Base-by-base conservation (phyloP, 805 yeast genomes). In the Hanseniaspora clermontiae region DNA sequence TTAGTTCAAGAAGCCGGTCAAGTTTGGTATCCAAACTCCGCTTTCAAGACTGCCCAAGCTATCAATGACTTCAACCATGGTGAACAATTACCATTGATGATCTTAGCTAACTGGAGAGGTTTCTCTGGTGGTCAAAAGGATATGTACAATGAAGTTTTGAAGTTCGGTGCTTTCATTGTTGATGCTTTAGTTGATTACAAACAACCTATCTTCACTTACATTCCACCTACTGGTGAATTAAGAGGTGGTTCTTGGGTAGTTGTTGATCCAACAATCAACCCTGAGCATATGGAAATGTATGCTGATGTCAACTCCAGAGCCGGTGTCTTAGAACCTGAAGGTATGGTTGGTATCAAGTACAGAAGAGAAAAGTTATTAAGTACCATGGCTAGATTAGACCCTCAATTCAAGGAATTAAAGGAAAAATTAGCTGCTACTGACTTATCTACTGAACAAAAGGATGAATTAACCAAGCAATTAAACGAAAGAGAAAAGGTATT, bases 241-340 rank as follows among this genome's bases (percentile, higher is more conserved):
- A 86, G 99, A 80, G 99, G 99, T 77, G 99, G 99, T 70, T 91
- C 98, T 29, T 93, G 99, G 99, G 99, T 95, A 57, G 99, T 93
- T 63, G 96, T 93, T 68, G 99, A 93, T 72, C 97, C 98, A 61
- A 87, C 97, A 51, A 93, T 93, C 74, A 93, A 95, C 72, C 72
- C 85, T 49, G 97, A 90, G 60, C 87, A 87, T 87, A 95, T 93
- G 96, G 99, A 93, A 75, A 91, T 93, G 97, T 93, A 91, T 66
- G 97, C 97, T 24, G 98, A 95, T 71, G 84, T 80, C 51, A 93
- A 93, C 55, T 79, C 97, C 11, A 81, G 99, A 70, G 98, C 89
- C 43, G 97, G 98, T 82, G 96, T 93, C 59, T 77, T 95, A 68
- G 98, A 93, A 74, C 97, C 98, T 53, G 96, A 91, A 68, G 98